Percentiles rank a stretch among this genome's conserved stretches.
phyloP scores from a whole-genome alignment of 139 green algal species.

The Medakamo hakoo region DNA sequence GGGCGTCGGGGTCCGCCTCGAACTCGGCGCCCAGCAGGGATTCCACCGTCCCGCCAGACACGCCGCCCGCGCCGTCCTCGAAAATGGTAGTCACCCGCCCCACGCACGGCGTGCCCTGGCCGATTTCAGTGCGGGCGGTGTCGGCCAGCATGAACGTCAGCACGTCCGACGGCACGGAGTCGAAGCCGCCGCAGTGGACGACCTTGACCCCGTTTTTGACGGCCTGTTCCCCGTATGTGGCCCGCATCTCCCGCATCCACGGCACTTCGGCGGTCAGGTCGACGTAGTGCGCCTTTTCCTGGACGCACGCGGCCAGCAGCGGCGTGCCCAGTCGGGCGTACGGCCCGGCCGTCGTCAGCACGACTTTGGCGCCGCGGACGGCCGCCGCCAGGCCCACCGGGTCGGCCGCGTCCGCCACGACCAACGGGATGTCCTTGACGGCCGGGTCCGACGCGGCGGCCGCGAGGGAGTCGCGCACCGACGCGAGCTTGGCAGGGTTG shows the following conservation, averaged over 20 bases:
- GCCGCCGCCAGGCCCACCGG: conserved; percentile 29
- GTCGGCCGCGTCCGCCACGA: conserved; percentile 39
- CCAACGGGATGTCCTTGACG: neutral
- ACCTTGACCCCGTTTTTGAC: conserved; percentile 48
- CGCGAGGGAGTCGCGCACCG: conserved; percentile 19
- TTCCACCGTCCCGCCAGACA: conserved; percentile 48
- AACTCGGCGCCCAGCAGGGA: conserved; percentile 11
- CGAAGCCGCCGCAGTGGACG: conserved; percentile 34
- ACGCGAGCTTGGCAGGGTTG: conserved; percentile 50
- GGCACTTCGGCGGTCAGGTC: conserved; percentile 68
- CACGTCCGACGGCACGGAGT: conserved; percentile 73
- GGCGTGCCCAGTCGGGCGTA: conserved; percentile 40
- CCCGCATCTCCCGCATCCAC: neutral
- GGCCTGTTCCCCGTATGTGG: conserved; percentile 17
- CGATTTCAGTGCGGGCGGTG: conserved; percentile 24
- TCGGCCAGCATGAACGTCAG: conserved; percentile 42
- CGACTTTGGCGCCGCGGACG: conserved; percentile 31
- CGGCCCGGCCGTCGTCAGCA: conserved; percentile 57
- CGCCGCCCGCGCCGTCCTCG: conserved; percentile 14
- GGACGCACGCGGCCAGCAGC: conserved; percentile 57
- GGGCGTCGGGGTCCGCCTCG: conserved; percentile 3
- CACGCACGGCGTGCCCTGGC: conserved; percentile 24
- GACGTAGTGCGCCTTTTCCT: conserved; percentile 55
- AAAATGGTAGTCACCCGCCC: conserved; percentile 24
- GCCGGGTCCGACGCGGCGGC: conserved; percentile 1